Base-by-base conservation (phyloP, 805 yeast genomes). In the Yarrowia sp. region DNA sequence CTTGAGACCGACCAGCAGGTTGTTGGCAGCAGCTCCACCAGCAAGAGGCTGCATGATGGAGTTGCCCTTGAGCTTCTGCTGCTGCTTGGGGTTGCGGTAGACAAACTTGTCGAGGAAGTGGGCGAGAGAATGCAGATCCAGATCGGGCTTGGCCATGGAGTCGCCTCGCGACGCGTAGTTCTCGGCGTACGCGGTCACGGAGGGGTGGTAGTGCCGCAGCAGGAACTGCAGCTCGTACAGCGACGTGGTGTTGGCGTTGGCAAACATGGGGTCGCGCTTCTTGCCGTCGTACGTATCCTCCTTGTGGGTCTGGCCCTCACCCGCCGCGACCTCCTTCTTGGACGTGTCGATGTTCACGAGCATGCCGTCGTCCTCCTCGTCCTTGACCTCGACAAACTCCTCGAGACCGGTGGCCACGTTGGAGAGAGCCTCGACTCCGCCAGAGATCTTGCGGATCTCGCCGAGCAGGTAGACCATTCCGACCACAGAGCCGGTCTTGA, bases 31-130 rank as follows among this genome's bases (percentile, higher is more conserved):
- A 19, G 61, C 61, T 55, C 71, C 70, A 65, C 97, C 97, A 46
- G 96, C 91, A 66, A 94, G 79, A 56, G 99, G 98, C 78, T 94
- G 99, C 98, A 94, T 94, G 71, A 94, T 92, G 44, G 97, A 90
- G 4, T 87, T 79, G 69, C 98, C 98, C 72, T 88, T 85, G n/a
- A 85, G 76, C 32, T 78, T 73, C 18, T 84, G 79, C 73, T 87
- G 88, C 68, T 84, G 87, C 76, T 90, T 90, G 51, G 97, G 90
- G 73, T 91, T 90, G 76, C 90, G 87, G 78, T 94, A 94, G 38
- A 94, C 97, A 76, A 96, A 94, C 73, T 96, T 84, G 74, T 94
- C 97, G 76, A 94, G 80, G 83, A 94, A 94, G 74, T 91, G 97
- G 19, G 88, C 80, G 66, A 94, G 78, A 0, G 97, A 86, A 74